Percentiles rank a stretch among this genome's conserved stretches.
These are phyloP conservation scores for Pichia scutulata DNA, from an alignment of 805 yeast genomes.

Conservation along the genomic window DNA sequence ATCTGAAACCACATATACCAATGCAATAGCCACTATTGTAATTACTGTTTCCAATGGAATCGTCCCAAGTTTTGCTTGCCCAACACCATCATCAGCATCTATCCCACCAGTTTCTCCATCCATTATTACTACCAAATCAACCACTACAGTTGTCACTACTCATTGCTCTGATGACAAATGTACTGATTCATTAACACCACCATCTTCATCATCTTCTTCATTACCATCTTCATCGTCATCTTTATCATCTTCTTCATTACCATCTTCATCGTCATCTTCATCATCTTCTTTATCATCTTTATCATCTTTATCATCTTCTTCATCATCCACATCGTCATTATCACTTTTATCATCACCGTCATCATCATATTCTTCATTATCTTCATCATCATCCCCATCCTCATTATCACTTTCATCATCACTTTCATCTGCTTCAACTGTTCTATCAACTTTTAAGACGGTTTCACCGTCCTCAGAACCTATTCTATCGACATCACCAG, in stretches of 20 bases:
- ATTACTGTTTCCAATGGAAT: constrained; percentile 4
- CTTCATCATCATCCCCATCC: constrained; percentile 1
- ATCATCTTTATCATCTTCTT: not conserved
- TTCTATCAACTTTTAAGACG: not conserved
- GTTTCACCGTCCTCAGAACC: not conserved
- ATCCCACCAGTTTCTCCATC: not conserved
- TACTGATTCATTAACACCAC: not conserved
- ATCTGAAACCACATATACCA: not conserved
- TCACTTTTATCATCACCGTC: not conserved
- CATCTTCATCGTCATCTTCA: constrained; percentile 4
- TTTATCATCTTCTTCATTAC: not conserved
- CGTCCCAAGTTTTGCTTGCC: constrained; percentile 2
- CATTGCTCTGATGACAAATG: not conserved
- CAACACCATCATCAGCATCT: constrained; percentile 7
- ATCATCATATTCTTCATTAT: not conserved
- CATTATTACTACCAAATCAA: not conserved
- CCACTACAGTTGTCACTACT: not conserved
- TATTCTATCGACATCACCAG: not conserved
- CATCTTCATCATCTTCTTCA: constrained; percentile 4
- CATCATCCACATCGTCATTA: constrained; percentile 3
- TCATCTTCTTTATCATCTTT: not conserved
- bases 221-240: not conserved
- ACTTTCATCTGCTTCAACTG: not conserved
- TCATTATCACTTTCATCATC: not conserved
- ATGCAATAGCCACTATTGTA: not conserved